A percentile compares a stretch with the other conserved stretches of the same genome.
Evolutionary conservation across 2,329 filamentous ascomycete species (phyloP).

Genomic region (Monilinia vaccinii-corymbosi): DNA sequence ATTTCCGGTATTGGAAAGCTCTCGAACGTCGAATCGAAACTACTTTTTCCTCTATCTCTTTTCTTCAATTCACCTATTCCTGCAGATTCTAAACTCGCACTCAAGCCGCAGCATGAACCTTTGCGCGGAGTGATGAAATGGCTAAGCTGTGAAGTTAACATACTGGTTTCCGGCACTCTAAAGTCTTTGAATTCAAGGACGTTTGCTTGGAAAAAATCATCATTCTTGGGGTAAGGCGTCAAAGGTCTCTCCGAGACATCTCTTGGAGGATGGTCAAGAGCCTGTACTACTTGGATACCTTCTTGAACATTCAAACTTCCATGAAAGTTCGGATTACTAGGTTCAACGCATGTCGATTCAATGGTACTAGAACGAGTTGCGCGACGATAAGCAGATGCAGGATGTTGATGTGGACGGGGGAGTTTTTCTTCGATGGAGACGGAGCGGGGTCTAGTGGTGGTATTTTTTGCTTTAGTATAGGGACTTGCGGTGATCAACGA

Average conservation of each 20-base stretch:
- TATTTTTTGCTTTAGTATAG: neutral
- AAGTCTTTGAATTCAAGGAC: neutral
- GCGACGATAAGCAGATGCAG: neutral
- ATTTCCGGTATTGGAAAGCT: constrained; percentile 5
- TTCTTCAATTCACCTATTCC: neutral
- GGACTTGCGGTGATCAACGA: neutral
- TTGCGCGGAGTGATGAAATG: neutral
- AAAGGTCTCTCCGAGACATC: constrained; percentile 10
- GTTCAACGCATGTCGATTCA: constrained; percentile 5
- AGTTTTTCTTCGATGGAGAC: constrained; percentile 7
- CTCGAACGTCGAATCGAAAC: neutral
- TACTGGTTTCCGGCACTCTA: neutral
- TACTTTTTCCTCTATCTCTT: neutral
- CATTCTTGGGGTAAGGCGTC: constrained; percentile 14
- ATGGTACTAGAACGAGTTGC: constrained; percentile 7
- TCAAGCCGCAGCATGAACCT: neutral
- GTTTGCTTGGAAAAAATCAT: constrained; percentile 1
- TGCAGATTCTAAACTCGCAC: neutral
- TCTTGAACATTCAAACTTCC: too few species aligned
- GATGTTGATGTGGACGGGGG: neutral
- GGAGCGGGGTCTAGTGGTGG: neutral
- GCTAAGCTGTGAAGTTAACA: neutral
- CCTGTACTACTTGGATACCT: neutral
- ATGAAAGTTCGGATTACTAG: neutral
- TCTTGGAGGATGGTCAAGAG: neutral